Evolutionary conservation across 2,329 filamentous ascomycete genomes (phyloP).

Genomic region (Bipolaris oryzae): DNA sequence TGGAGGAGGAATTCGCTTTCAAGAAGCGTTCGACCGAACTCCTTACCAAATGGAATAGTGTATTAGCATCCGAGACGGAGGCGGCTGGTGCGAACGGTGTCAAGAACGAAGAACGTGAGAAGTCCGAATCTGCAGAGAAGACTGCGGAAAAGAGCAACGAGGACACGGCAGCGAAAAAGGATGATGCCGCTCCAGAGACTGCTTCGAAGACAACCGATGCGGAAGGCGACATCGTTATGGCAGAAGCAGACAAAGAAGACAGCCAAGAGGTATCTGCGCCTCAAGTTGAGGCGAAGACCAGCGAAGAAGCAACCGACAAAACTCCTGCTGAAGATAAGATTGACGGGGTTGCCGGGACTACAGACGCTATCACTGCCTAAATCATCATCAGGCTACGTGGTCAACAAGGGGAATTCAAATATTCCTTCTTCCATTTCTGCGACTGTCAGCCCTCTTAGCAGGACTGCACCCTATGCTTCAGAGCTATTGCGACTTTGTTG

Average conservation of each 20-base stretch:
- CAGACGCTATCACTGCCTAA: slow-evolving; percentile 13
- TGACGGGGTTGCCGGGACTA: slow-evolving; percentile 13
- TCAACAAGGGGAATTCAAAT: not conserved
- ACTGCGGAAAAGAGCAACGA: slow-evolving; percentile 14
- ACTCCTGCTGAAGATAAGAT: slow-evolving; percentile 15
- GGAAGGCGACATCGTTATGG: slow-evolving; percentile 37
- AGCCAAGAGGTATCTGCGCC: slow-evolving; percentile 24
- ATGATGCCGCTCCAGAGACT: slow-evolving; percentile 29
- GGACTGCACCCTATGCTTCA: slow-evolving; percentile 2
- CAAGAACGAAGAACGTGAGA: slow-evolving; percentile 47
- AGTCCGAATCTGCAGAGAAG: slow-evolving; percentile 41
- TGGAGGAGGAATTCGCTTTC: slow-evolving; percentile 88
- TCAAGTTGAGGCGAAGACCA: slow-evolving; percentile 23
- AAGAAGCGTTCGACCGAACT: slow-evolving; percentile 80
- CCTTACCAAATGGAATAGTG: slow-evolving; percentile 86
- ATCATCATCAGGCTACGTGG: not conserved
- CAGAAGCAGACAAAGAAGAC: slow-evolving; percentile 29
- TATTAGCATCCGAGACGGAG: slow-evolving; percentile 57
- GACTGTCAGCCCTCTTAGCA: not conserved
- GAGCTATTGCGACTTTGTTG: slow-evolving; percentile 1
- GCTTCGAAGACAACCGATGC: slow-evolving; percentile 27
- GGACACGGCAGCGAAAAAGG: slow-evolving; percentile 21
- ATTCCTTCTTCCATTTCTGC: not conserved
- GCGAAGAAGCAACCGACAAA: slow-evolving; percentile 17
- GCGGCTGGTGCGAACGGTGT: slow-evolving; percentile 41